Conservation (phyloP, 305 asterid genomes). For the Fraxinus paxiana region DNA sequence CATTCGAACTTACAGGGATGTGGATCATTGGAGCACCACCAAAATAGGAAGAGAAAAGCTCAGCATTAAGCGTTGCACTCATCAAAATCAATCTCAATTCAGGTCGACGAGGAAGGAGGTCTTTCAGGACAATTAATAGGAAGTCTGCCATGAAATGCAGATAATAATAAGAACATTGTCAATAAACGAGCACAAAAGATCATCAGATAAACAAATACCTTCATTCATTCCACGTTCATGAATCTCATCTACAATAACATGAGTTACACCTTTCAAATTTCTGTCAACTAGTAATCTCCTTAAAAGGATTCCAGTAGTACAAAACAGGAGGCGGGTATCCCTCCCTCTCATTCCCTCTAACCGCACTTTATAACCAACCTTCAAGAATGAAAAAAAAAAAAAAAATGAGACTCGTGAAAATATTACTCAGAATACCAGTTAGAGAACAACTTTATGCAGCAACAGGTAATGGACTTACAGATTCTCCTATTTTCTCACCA, state of each 20-base stretch:
- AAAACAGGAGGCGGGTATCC: slow-evolving; percentile 88
- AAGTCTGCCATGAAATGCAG: slow-evolving; percentile 62
- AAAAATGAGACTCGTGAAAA: slow-evolving; percentile 14
- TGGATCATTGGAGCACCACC: slow-evolving; percentile 82
- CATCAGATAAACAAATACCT: slow-evolving; percentile 41
- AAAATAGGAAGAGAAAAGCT: slow-evolving; percentile 83
- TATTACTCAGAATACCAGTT: slow-evolving; percentile 1
- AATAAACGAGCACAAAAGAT: slow-evolving; percentile 12
- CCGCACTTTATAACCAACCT: slow-evolving; percentile 96
- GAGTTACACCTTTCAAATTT: slow-evolving; percentile 75
- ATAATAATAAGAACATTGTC: slow-evolving; percentile 30
- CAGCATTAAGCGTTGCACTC: slow-evolving; percentile 94
- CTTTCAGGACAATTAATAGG: slow-evolving; percentile 84
- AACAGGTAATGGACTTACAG: slow-evolving; percentile 51
- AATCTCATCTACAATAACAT: slow-evolving; percentile 87
- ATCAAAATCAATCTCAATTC: slow-evolving; percentile 75
- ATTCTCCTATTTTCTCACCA: slow-evolving; percentile 85
- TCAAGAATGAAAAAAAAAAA: background rate
- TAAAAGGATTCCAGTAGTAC: slow-evolving; percentile 81
- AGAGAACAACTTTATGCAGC: slow-evolving; percentile 22
- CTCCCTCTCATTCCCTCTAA: slow-evolving; percentile 93
- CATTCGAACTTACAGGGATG: slow-evolving; percentile 62
- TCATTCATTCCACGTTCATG: slow-evolving; percentile 98
- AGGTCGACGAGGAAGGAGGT: slow-evolving; percentile 85
- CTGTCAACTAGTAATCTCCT: slow-evolving; percentile 85